phyloP scores from a whole-genome alignment of 805 yeast genomes.

The Starmerella roubikii region DNA sequence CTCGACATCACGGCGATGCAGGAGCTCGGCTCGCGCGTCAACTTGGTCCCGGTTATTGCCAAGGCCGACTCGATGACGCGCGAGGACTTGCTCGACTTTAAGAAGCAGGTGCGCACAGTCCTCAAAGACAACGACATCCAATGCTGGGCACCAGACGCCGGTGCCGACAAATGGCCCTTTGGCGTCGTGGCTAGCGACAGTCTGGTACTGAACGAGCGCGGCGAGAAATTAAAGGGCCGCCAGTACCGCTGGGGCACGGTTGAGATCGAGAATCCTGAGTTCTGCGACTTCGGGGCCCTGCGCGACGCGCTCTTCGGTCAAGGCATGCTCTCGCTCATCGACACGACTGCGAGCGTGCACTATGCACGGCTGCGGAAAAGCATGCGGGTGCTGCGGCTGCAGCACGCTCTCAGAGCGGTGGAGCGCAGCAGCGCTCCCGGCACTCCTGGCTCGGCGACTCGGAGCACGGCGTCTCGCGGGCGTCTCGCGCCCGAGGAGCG shows the following conservation, averaged over 20 bases:
- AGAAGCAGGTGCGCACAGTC: conserved; percentile 59
- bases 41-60: conserved; percentile 79
- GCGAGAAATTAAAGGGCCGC: conserved; percentile 59
- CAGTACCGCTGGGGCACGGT: conserved; percentile 85
- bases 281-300: conserved; percentile 72
- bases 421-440: not conserved
- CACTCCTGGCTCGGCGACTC: not conserved
- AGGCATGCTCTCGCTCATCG: conserved; percentile 66
- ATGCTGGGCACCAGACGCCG: conserved; percentile 31
- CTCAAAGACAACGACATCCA: conserved; percentile 74
- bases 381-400: conserved; percentile 21
- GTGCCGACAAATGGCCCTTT: conserved; percentile 45
- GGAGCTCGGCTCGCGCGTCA: conserved; percentile 63
- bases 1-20: conserved; percentile 83
- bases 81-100: conserved; percentile 52
- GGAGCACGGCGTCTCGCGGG: not conserved
- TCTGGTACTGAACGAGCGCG: conserved; percentile 43
- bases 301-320: conserved; percentile 69
- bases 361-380: conserved; percentile 55
- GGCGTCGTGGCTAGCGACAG: conserved; percentile 57
- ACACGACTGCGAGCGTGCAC: conserved; percentile 68
- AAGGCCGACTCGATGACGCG: conserved; percentile 76
- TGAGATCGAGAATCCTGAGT: conserved; percentile 74
- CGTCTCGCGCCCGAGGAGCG: not conserved
- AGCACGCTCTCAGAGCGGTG: conserved; percentile 1